Conservation (phyloP, 306 rosid species). For the Trifolium pratense region DNA sequence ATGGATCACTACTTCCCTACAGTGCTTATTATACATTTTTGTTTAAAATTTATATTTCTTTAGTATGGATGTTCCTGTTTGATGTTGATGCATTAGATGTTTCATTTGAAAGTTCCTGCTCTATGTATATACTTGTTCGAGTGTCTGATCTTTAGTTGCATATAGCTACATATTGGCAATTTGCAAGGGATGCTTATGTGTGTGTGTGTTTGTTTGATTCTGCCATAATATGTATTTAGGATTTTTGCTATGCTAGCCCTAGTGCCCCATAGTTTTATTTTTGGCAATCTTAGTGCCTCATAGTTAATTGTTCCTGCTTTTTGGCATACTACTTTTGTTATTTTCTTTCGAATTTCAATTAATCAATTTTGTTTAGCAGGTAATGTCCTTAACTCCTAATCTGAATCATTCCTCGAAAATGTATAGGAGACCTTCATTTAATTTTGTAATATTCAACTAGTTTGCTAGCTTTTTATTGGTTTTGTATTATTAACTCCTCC, state of each 20-base stretch:
- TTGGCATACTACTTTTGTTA: background rate
- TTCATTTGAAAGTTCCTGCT: slow-evolving; percentile 20
- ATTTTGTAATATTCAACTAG: background rate
- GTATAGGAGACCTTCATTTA: background rate
- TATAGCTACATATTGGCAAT: background rate
- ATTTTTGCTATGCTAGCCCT: background rate
- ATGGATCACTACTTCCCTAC: slow-evolving; percentile 27
- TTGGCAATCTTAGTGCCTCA: background rate
- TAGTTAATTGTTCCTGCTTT: background rate
- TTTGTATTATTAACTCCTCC: background rate
- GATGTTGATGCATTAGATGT: background rate
- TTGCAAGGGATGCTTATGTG: background rate
- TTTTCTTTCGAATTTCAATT: slow-evolving; percentile 6
- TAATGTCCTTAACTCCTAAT: background rate
- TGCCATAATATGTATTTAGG: background rate
- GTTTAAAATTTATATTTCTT: background rate
- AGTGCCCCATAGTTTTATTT: too few species aligned
- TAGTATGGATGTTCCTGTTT: background rate
- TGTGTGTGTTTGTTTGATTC: background rate
- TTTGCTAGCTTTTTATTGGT: background rate
- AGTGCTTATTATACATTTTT: background rate
- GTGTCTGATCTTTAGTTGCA: background rate
- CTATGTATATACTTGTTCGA: background rate
- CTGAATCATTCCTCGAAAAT: background rate
- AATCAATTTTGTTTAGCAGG: background rate